Evolutionary conservation across 2,329 filamentous ascomycete species (phyloP).

Genomic region (Chaetomium olivaceum): DNA sequence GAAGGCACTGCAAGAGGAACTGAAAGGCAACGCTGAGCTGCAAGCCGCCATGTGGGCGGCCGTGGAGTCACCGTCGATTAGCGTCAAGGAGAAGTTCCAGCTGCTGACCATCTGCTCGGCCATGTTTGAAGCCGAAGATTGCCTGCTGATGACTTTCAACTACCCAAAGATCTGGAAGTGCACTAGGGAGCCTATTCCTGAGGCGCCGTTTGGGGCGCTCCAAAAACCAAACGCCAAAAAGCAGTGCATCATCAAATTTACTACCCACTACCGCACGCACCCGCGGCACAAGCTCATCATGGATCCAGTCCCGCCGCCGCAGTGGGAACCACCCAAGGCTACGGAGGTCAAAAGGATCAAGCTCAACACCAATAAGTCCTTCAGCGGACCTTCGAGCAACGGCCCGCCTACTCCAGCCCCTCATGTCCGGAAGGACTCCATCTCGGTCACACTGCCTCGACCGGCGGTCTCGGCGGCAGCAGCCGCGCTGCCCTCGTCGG

Average conservation of each 20-base stretch:
- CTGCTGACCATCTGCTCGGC: slow-evolving; percentile 53
- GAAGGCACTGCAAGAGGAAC: slow-evolving; percentile 49
- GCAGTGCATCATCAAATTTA: slow-evolving; percentile 29
- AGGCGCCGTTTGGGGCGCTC: slow-evolving; percentile 19
- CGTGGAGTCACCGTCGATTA: slow-evolving; percentile 49
- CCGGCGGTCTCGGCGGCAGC: slow-evolving; percentile 15
- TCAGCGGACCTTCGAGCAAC: slow-evolving; percentile 27
- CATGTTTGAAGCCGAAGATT: slow-evolving; percentile 51
- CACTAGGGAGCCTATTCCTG: slow-evolving; percentile 29
- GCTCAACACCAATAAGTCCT: slow-evolving; percentile 33
- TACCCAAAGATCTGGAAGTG: slow-evolving; percentile 50
- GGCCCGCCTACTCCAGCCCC: slow-evolving; percentile 24
- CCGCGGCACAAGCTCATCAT: slow-evolving; percentile 25
- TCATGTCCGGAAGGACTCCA: slow-evolving; percentile 32
- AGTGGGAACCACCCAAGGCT: slow-evolving; percentile 25
- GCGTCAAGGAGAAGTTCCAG: slow-evolving; percentile 50
- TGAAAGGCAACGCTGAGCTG: slow-evolving; percentile 48
- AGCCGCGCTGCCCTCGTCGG: slow-evolving; percentile 16
- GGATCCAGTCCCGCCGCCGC: slow-evolving; percentile 18
- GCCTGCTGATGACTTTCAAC: slow-evolving; percentile 48
- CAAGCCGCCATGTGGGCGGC: slow-evolving; percentile 52
- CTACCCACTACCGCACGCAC: slow-evolving; percentile 27
- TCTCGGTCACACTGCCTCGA: slow-evolving; percentile 27
- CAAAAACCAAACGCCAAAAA: slow-evolving; percentile 25
- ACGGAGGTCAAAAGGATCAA: slow-evolving; percentile 39